These are phyloP conservation scores for Canavalia ensiformis DNA, from an alignment of 306 rosid species.

Conservation along the genomic window DNA sequence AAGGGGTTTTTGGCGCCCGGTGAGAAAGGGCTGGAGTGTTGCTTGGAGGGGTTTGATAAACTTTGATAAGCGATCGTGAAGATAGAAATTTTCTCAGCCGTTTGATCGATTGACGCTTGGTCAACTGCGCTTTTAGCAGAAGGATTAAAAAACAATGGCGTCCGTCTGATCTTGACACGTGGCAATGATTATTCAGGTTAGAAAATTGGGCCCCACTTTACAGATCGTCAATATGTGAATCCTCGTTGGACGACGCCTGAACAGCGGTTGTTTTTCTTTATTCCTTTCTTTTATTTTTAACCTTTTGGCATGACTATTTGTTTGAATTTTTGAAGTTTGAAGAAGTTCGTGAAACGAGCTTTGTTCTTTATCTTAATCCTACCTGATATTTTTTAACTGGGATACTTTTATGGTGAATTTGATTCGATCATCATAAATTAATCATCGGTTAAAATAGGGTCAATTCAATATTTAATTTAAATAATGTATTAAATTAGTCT, in stretches of 20 bases:
- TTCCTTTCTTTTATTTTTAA: not conserved
- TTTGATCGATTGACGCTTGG: constrained; percentile 46
- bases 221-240: constrained; percentile 37
- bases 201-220: constrained; percentile 31
- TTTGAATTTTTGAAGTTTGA: not conserved
- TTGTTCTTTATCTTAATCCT: no score
- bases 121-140: constrained; percentile 35
- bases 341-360: no score
- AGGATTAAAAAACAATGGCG: not conserved
- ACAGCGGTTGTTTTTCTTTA: constrained; percentile 6
- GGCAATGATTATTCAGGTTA: constrained; percentile 1
- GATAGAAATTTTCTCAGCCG: constrained; percentile 25
- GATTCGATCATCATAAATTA: no score
- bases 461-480: no score
- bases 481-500: no score
- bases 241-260: constrained; percentile 43
- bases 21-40: constrained; percentile 48
- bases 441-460: no score
- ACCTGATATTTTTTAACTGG: no score
- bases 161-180: constrained; percentile 44
- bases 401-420: no score
- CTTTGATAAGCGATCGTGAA: not conserved
- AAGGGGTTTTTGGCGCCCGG: constrained; percentile 90
- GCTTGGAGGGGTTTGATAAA: constrained; percentile 44
- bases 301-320: not conserved